Conservation (phyloP, 805 yeast species). For the Blastobotrys americana region DNA sequence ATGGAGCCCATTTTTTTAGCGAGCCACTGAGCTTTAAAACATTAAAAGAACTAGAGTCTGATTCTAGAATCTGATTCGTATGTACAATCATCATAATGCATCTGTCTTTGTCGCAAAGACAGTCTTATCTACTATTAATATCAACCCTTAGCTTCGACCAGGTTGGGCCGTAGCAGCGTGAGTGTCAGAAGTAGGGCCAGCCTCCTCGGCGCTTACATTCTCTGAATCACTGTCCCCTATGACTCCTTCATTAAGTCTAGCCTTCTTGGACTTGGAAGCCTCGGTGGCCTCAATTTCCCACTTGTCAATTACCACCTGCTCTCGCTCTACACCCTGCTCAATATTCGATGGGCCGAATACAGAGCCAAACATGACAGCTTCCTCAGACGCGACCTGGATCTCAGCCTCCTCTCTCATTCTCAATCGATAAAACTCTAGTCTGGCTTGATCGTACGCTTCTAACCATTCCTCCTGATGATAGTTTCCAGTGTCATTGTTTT, state of each 20-base stretch:
- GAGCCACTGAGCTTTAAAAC: neutral
- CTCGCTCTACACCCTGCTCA: constrained; percentile 62
- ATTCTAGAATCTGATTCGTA: no score
- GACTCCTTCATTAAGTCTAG: no score
- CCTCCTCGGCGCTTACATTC: no score
- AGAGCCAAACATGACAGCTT: constrained; percentile 79
- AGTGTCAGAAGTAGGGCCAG: no score
- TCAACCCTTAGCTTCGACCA: neutral
- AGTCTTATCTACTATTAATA: neutral
- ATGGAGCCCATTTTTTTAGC: constrained; percentile 32
- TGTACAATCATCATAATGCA: no score
- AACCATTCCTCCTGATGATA: constrained; percentile 26
- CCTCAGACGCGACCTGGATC: constrained; percentile 67
- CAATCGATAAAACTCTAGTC: constrained; percentile 79
- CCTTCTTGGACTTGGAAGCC: constrained; percentile 46
- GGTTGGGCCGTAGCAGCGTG: neutral
- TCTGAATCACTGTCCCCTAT: no score
- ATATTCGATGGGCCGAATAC: constrained; percentile 54
- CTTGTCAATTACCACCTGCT: constrained; percentile 58
- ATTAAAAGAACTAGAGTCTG: neutral
- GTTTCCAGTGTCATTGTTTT: constrained; percentile 13
- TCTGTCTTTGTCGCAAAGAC: no score
- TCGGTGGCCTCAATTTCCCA: constrained; percentile 70
- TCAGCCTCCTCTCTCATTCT: constrained; percentile 80
- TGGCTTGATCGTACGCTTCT: constrained; percentile 77